These are phyloP conservation scores for Rosa multiflora DNA, from an alignment of 306 rosid species.

Conservation along the genomic window DNA sequence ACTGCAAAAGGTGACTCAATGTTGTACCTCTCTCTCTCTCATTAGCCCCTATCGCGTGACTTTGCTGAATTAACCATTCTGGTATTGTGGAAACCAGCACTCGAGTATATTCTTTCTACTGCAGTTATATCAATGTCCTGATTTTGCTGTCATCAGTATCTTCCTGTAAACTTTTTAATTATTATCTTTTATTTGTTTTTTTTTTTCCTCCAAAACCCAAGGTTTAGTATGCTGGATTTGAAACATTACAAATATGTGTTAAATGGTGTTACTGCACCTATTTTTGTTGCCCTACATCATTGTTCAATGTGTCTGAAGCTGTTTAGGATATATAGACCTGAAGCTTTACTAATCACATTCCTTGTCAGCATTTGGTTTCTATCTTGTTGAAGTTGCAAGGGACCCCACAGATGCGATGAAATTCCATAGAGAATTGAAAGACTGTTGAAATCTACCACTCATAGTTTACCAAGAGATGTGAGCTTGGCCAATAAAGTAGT, in stretches of 20 bases:
- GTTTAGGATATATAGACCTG: background rate
- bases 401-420: no score
- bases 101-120: no score
- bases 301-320: background rate
- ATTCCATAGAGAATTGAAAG: background rate
- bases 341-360: background rate
- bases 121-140: background rate
- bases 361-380: background rate
- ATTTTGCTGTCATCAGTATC: background rate
- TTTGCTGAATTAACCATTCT: background rate
- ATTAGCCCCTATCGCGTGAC: background rate
- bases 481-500: background rate
- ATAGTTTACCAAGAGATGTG: background rate
- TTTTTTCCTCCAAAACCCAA: background rate
- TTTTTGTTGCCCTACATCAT: background rate
- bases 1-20: conserved; percentile 65
- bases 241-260: background rate
- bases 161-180: background rate
- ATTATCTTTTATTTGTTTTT: background rate
- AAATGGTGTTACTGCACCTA: background rate
- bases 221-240: background rate
- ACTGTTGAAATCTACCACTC: background rate
- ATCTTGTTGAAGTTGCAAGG: background rate
- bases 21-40: background rate
- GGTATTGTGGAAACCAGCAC: no score